phyloP scores from a whole-genome alignment of 129 eudicot genomes.

The Cynara cardunculus region DNA sequence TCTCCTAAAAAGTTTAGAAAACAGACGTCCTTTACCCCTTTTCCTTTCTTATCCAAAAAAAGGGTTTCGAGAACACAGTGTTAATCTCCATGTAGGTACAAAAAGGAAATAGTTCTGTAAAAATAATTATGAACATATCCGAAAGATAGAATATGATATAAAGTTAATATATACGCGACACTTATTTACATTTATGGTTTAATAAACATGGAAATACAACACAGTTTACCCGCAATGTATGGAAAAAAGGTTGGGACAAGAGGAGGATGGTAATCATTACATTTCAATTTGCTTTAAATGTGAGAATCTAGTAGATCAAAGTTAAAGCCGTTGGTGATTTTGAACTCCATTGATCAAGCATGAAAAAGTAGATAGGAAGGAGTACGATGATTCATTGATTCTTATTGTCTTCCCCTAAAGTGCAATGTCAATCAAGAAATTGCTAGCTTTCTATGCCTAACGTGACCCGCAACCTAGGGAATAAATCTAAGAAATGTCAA shows the following conservation, averaged over 20 bases:
- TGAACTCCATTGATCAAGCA: background rate
- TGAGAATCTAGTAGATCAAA: constrained; percentile 10
- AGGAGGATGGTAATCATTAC: constrained; percentile 9
- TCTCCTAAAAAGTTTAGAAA: background rate
- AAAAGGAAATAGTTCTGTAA: background rate
- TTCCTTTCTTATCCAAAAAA: background rate
- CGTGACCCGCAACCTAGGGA: constrained; percentile 29
- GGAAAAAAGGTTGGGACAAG: constrained; percentile 16
- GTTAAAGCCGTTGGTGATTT: constrained; percentile 8
- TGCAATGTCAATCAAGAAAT: constrained; percentile 18
- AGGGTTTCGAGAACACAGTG: background rate
- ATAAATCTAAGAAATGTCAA: constrained; percentile 12
- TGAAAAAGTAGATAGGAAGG: constrained; percentile 12
- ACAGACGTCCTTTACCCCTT: background rate
- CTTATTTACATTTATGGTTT: background rate
- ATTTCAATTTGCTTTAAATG: background rate
- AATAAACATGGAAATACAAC: background rate
- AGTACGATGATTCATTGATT: constrained; percentile 29
- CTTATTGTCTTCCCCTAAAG: constrained; percentile 28
- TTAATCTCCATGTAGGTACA: background rate
- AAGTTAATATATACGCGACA: background rate
- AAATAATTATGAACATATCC: background rate
- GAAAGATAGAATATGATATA: background rate
- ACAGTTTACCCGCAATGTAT: background rate
- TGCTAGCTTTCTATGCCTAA: constrained; percentile 23